Percentiles rank a stretch among this genome's conserved stretches.
Conservation (phyloP, 108 stramenopile species). For the Nitzschia palea region DNA sequence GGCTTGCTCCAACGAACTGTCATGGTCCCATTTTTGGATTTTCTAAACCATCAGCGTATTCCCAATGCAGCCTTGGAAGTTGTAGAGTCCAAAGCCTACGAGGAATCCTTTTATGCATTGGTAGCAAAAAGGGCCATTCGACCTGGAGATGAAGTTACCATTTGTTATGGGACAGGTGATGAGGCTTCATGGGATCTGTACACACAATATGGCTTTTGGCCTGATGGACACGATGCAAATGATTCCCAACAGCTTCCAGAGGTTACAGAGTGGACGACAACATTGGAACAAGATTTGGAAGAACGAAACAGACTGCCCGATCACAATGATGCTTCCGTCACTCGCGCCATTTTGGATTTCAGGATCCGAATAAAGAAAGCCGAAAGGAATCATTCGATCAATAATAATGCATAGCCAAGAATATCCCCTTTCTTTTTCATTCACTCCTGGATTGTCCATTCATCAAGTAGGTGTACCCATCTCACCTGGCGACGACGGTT, state of each 20-base stretch:
- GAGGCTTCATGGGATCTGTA: slow-evolving; percentile 41
- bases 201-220: slow-evolving; percentile 37
- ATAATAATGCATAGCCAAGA: no score
- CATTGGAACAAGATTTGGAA: not conserved
- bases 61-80: slow-evolving; percentile 35
- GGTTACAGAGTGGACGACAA: not conserved
- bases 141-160: slow-evolving; percentile 22
- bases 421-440: no score
- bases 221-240: not conserved
- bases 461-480: no score
- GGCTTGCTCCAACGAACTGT: slow-evolving; percentile 12
- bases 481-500: no score
- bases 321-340: not conserved
- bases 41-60: slow-evolving; percentile 30
- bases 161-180: slow-evolving; percentile 38
- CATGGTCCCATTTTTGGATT: slow-evolving; percentile 35
- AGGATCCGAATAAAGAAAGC: not conserved
- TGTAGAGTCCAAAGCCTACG: slow-evolving; percentile 31
- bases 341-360: not conserved
- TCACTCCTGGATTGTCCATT: no score
- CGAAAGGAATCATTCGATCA: no score
- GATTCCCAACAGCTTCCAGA: not conserved
- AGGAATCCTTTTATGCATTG: slow-evolving; percentile 38
- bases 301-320: not conserved
- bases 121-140: slow-evolving; percentile 28